Base-by-base conservation (phyloP, 164 flowering plant genomes). In the Chloranthus sessilifolius region DNA sequence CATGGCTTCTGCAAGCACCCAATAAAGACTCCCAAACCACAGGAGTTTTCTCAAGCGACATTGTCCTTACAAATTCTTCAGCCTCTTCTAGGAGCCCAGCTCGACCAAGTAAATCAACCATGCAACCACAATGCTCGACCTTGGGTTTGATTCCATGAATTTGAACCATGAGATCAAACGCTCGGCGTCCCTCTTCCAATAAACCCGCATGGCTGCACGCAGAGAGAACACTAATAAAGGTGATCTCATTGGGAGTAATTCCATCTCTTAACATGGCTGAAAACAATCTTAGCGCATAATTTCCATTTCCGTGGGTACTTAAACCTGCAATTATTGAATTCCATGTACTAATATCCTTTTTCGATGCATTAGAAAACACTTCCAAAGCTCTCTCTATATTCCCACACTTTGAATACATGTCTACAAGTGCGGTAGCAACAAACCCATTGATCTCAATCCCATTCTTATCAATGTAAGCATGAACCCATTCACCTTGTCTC, bases 21-120 rank as follows among this genome's bases (percentile, higher is more conserved):
- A 79, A 67, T 12, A 79, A 52, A 23, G 81, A 80, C 58, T 80
- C 85, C 85, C 81, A 79, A 55, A 71, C 64, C 51, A 77, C 71
- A 11, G 74, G 66, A 8, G 65, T n/a, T n/a, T 55, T 49, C 20
- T 14, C 55, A 34, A 44, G 27, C 27, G 67, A 63, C 63, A 62
- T 53, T n/a, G 29, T 56, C 29, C 58, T 47, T 20, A 64, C 53
- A 67, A 76, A 53, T 24, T 23, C 64, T 47, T 66, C 45, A 8
- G 79, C 79, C 61, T 79, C 81, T 20, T 70, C 65, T 5, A 79
- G 58, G 50, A 56, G 48, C 24, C 82, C 82, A 50, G 23, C 65
- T 3, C 85, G 80, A 27, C 78, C 73, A 36, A 79, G 65, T 16
- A 79, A 78, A 50, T 77, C 78, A 48, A 76, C 80, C 69, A 72